phyloP scores from a whole-genome alignment of 202 grass and related monocot genomes.

The Alloteropsis angusta region DNA sequence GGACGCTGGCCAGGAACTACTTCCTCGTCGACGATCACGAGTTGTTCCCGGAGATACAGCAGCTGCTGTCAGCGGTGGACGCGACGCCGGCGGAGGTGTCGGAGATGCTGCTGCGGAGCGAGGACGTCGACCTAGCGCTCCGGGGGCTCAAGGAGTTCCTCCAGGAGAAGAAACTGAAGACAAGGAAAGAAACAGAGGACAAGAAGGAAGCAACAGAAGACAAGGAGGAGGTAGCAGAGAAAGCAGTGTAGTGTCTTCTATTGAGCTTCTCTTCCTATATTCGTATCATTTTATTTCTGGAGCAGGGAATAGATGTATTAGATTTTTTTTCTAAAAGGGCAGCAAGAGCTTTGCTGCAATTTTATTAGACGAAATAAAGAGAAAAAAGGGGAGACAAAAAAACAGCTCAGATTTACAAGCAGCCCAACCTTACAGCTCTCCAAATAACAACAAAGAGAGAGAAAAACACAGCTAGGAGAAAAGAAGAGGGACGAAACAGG shows the following conservation, averaged over 20 bases:
- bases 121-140: conserved; percentile 28
- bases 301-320: neutral
- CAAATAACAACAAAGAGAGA: no score
- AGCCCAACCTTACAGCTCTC: no score
- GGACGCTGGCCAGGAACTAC: conserved; percentile 35
- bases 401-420: no score
- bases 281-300: neutral
- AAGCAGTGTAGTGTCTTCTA: neutral
- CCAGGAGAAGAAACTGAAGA: neutral
- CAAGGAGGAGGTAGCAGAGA: neutral
- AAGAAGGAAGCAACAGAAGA: neutral
- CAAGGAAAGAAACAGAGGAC: neutral
- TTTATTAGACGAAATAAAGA: no score
- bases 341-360: no score
- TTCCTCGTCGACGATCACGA: conserved; percentile 32
- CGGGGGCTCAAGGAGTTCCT: conserved; percentile 15
- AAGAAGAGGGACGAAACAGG: no score
- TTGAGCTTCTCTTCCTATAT: neutral
- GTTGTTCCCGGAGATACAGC: conserved; percentile 14
- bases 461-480: no score
- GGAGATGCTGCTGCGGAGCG: conserved; percentile 43
- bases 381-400: no score
- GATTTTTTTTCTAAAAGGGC: no score
- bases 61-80: conserved; percentile 10
- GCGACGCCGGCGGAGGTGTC: conserved; percentile 35